Evolutionary conservation across 768 basidiomycete species (phyloP), one percentile per base, ranked within the genome.

Genomic region (Leccinum subgranulosum): DNA sequence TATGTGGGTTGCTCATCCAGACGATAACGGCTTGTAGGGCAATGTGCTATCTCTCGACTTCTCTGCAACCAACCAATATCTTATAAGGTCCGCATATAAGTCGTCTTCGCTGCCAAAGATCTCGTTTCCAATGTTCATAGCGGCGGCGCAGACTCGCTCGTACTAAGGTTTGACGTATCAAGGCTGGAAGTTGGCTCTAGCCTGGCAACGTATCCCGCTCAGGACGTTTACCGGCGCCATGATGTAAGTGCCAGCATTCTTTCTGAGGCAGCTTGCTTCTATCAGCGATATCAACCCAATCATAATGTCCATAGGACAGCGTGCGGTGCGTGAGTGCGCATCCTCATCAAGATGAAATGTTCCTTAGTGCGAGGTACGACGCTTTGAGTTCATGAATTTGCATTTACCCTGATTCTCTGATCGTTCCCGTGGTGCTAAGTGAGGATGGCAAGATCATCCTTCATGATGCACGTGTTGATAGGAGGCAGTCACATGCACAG

Each of bases 1-100:
- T 68, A 52, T 33, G 29, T 52, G 46, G 17, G 53, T 15, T 25
- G 34, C 50, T 68, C 58, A 58, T 57, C 8, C 29, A 58, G 51
- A 23, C 50, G 60, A 64, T 66, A 65, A 58, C 60, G 45, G 56
- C 54, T 41, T 51, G 10, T 60, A 92, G 90, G 79, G 78, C 43
- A 90, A 90, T 62, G 80, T 91, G 34, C 84, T 92, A 68, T 79
- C 82, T 17, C 74, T 92, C 29, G 81, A 81, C 49, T 90, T 92
- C 73, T 90, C 89, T 6, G 79, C 85, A 0, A 77, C 78, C 21
- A 87, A 86, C 64, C 79, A 78, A 52, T 84, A 79, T 65, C 67
- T 91, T 43, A 82, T 81, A 66, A 84, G 84, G 89, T 90, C 58
- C 68, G 87, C 75, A 29, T 47, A 23, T 49, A 63, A 61, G 29